Conservation (phyloP, 129 eudicot species). For the Chrysanthemum makinoi region DNA sequence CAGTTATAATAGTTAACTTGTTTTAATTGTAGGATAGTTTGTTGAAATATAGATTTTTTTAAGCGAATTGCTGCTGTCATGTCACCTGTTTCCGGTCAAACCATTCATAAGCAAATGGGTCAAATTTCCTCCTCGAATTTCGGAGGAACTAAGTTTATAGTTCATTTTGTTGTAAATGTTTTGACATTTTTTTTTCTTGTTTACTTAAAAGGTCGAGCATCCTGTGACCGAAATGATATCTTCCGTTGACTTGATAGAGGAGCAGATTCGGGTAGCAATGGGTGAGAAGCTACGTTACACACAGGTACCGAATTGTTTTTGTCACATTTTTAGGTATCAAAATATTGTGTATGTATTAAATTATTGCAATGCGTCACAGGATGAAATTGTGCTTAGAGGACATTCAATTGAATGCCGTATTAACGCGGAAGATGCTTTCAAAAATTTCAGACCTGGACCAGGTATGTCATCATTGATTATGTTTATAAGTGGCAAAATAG, state of each 20-base stretch:
- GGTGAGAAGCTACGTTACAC: conserved; percentile 90
- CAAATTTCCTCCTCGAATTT: background rate
- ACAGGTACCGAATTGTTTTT: conserved; percentile 50
- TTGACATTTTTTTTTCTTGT: background rate
- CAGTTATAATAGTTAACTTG: too few relatives aligned
- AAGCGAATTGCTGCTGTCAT: too few relatives aligned
- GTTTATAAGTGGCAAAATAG: conserved; percentile 1
- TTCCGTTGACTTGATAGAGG: conserved; percentile 96
- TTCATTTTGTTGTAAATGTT: conserved; percentile 12
- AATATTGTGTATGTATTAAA: conserved; percentile 17
- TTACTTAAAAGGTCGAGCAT: conserved; percentile 78
- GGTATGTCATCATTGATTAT: conserved; percentile 41
- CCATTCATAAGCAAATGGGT: too few relatives aligned
- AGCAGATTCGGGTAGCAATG: conserved; percentile 94
- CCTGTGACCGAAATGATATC: conserved; percentile 99
- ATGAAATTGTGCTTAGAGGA: conserved; percentile 90
- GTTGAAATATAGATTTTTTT: too few relatives aligned
- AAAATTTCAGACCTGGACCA: conserved; percentile 98
- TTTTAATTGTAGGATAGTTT: too few relatives aligned
- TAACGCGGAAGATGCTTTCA: conserved; percentile 98
- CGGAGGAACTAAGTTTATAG: background rate
- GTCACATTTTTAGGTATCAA: background rate
- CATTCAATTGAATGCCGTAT: conserved; percentile 99
- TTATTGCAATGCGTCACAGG: conserved; percentile 44
- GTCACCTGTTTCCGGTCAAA: too few relatives aligned